A percentile compares a stretch with the other conserved stretches of the same genome.
phyloP scores from a whole-genome alignment of 345 rosid genomes.

The Linum tenue region DNA sequence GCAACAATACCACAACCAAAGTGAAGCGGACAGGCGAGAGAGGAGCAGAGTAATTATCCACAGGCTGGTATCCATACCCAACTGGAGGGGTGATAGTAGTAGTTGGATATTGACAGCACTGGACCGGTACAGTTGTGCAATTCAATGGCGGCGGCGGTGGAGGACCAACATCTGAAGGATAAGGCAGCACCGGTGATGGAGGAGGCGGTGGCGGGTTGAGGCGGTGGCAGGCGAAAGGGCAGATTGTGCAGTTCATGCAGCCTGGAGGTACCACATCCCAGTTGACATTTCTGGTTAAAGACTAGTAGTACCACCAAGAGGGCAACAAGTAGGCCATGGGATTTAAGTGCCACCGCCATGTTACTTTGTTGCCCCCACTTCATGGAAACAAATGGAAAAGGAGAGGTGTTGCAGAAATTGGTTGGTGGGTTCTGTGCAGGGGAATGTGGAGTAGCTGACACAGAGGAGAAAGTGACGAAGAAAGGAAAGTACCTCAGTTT shows the following conservation, averaged over 20 bases:
- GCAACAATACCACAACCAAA: slow-evolving; percentile 7
- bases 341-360: background rate
- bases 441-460: background rate
- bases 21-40: slow-evolving; percentile 2
- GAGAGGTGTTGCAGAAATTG: background rate
- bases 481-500: background rate
- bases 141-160: slow-evolving; percentile 14
- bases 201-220: slow-evolving; percentile 23
- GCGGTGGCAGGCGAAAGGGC: slow-evolving; percentile 26
- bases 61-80: slow-evolving; percentile 12
- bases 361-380: background rate
- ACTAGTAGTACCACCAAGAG: background rate
- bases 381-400: slow-evolving; percentile 16
- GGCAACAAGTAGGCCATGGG: background rate
- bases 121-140: slow-evolving; percentile 24
- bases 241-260: slow-evolving; percentile 21
- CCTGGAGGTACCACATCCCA: slow-evolving; percentile 13
- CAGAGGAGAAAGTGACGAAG: slow-evolving; percentile 11
- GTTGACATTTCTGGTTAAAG: slow-evolving; percentile 10
- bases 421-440: background rate
- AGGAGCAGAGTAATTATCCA: slow-evolving; percentile 8
- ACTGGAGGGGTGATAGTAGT: slow-evolving; percentile 18
- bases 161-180: slow-evolving; percentile 19
- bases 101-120: slow-evolving; percentile 26
- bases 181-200: background rate